Conservation (phyloP, 2,329 filamentous ascomycete genomes). For the Venturia effusa region DNA sequence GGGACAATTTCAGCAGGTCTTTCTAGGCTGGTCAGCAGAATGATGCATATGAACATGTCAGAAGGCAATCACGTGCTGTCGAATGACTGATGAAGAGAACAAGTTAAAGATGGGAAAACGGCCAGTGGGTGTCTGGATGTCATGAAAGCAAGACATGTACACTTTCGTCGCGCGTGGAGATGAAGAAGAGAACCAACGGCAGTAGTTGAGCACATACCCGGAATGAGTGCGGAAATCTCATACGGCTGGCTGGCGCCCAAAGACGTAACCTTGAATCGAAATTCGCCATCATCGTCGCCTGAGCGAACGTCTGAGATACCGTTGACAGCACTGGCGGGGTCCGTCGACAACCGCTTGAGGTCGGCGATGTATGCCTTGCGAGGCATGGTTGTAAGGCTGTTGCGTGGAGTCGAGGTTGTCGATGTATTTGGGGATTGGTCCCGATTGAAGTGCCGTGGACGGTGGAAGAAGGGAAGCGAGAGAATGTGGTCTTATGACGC, state of each 20-base stretch:
- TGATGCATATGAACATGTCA: not conserved
- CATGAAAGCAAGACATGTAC: not conserved
- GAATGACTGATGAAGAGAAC: not conserved
- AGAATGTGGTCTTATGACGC: not conserved
- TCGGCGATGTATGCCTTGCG: slow-evolving; percentile 56
- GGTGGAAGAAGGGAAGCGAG: not conserved
- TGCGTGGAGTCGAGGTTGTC: not conserved
- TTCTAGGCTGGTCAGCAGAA: not conserved
- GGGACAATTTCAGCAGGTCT: not conserved
- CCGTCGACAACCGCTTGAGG: slow-evolving; percentile 29
- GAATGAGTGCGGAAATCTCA: slow-evolving; percentile 25
- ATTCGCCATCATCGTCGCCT: slow-evolving; percentile 62
- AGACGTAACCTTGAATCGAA: slow-evolving; percentile 49
- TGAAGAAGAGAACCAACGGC: not conserved
- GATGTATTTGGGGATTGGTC: not conserved
- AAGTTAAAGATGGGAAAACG: not conserved
- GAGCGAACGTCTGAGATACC: slow-evolving; percentile 44
- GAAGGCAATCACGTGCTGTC: not conserved
- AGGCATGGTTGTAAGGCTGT: slow-evolving; percentile 41
- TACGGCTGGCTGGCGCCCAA: slow-evolving; percentile 17
- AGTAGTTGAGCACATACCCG: slow-evolving; percentile 16
- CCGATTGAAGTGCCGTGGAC: not conserved
- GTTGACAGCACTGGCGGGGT: slow-evolving; percentile 23
- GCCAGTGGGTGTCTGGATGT: not conserved
- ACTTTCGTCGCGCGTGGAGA: too few relatives aligned